Base-by-base conservation (phyloP, 1,284 basidiomycete genomes). In the Irpex sp. region DNA sequence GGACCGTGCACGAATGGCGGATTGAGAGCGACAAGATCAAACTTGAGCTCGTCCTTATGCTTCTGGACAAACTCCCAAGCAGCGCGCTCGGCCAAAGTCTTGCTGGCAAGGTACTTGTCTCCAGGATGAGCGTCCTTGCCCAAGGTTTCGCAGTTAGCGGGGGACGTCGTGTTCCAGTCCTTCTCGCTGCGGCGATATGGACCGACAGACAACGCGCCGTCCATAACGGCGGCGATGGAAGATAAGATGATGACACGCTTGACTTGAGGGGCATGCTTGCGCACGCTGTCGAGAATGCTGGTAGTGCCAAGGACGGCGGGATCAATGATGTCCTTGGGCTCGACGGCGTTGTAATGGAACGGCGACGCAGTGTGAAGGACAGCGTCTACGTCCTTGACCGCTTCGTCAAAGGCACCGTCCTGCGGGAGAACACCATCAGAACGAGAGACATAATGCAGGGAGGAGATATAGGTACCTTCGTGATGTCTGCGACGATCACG, bases 21-120 rank as follows among this genome's bases (percentile, higher is more conserved):
- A n/a, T 62, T 62, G 4, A 71, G 15, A 4, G 66, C 59, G n/a
- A 62, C 62, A 7, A 70, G 4, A 54, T 70, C 70, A 38, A 61
- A 71, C 11, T 47, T n/a, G 7, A 80, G 72, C 21, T 60, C 51
- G 37, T 21, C 31, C 57, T 66, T 64, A 57, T 72, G 63, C n/a
- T 65, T 57, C 36, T 65, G 44, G 13, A 64, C 54, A 34, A 70
- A 70, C 6, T 69, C 64, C 69, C 66, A 71, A 65, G 63, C 68
- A 82, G 82, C 83, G 66, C 74, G 77, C 73, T 94, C 92, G 1
- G 91, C 90, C 1, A 93, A 76, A 4, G 83, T 85, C 78, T 94
- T 93, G 26, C 82, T 84, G 13, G 82, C 84, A 52, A 78, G 74
- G 70, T 89, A 91, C 70, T 83, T 85, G 52, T 76, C 72, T 5